Base-by-base conservation (phyloP, 2,329 filamentous ascomycete species). In the Penicillium oxalicum region DNA sequence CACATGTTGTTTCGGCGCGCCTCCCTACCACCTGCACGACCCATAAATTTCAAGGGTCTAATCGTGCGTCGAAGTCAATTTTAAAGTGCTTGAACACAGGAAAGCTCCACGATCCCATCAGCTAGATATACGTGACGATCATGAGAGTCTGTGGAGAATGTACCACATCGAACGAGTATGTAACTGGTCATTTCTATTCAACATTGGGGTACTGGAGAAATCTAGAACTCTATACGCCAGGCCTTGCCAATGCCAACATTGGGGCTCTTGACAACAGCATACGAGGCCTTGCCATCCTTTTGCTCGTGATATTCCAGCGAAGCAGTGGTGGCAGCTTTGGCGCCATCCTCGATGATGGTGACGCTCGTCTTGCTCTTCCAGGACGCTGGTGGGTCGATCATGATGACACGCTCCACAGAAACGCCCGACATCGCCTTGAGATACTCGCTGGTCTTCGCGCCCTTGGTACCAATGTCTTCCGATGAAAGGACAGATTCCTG, bases 381-480 rank as follows among this genome's bases (percentile, higher is more conserved):
- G 18, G 73, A 70, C 32, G 77, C 74, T 1, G 89, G 87, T 2
- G 88, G 88, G 39, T 88, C 88, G 18, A 97, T 82, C 42, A 98
- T 61, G 40, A 97, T 76, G 47, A 97, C 79, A 71, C 86, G 90
- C 73, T 95, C 90, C 1, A 97, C 82, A 6, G 78, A 74, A 3
- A 97, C 89, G 39, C 80, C 76, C 28, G 79, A 77, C 86, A 96
- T 94, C 5, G 73, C 76, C 76, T 91, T 87, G 53, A 91, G 71
- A 75, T 90, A 97, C 32, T 79, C 77, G 35, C 85, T 83, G 12
- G 83, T 80, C 69, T 87, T 80, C 54, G 83, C 72, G 4, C 79
- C 79, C 59, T 78, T 78, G 44, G 66, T 67, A 60, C 80, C 81
- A 5, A 86, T 76, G 54, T 94, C 83, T n/a, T 77, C 77, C 1